Evolutionary conservation across 352 stramenopile genomes (phyloP).

Genomic region (Phytophthora brassicae): DNA sequence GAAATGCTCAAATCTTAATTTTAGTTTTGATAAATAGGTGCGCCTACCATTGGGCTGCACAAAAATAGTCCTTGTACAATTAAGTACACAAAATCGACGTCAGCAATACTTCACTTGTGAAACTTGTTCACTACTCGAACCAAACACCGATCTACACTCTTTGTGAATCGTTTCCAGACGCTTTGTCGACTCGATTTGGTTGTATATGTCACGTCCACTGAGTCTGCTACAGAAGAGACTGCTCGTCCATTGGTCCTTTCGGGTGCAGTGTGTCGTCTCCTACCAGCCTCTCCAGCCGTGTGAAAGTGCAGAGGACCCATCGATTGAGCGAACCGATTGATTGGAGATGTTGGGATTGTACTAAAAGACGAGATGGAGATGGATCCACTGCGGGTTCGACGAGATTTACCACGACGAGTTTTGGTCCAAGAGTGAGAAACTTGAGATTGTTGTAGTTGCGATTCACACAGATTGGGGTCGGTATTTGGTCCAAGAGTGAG

Average conservation of each 20-base stretch:
- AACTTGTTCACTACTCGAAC: slow-evolving; percentile 36
- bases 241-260: slow-evolving; percentile 17
- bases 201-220: slow-evolving; percentile 5
- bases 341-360: slow-evolving; percentile 11
- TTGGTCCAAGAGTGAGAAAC: neutral
- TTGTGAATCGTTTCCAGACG: slow-evolving; percentile 24
- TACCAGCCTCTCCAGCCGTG: neutral
- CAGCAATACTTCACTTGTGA: slow-evolving; percentile 23
- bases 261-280: slow-evolving; percentile 22
- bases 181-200: slow-evolving; percentile 30
- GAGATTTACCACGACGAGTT: neutral
- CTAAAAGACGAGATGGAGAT: slow-evolving; percentile 23
- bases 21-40: no score
- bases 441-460: neutral
- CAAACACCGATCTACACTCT: slow-evolving; percentile 34
- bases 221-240: slow-evolving; percentile 13
- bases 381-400: slow-evolving; percentile 28
- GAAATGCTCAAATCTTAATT: no score
- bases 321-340: slow-evolving; percentile 30
- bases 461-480: neutral
- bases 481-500: slow-evolving; percentile 3
- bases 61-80: no score
- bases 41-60: neutral
- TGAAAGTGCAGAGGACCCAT: slow-evolving; percentile 16
- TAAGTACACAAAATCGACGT: no score